phyloP scores from a whole-genome alignment of 2,329 filamentous ascomycete species.

The Colletotrichum abscissum region DNA sequence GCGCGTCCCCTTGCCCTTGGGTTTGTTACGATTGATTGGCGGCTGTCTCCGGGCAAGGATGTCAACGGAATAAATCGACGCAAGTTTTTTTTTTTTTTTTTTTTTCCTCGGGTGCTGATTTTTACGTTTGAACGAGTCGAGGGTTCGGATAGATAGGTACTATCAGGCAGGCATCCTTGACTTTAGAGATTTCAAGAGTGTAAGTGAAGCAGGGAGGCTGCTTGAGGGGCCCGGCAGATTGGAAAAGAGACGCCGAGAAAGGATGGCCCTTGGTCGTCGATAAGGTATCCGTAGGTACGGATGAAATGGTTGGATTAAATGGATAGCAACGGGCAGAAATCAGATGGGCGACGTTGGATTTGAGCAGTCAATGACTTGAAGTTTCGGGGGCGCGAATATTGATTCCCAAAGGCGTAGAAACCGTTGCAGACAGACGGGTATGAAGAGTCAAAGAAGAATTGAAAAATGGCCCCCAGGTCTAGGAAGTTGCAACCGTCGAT shows the following conservation, averaged over 20 bases:
- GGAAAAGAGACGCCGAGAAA: conserved; percentile 7
- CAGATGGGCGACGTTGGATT: neutral
- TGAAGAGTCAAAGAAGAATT: conserved; percentile 10
- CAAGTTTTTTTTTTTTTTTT: conserved; percentile 3
- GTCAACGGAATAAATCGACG: neutral
- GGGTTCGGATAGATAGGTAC: neutral
- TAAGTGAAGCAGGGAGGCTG: conserved; percentile 8
- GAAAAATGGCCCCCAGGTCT: conserved; percentile 5
- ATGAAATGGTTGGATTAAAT: neutral
- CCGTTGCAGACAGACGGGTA: neutral
- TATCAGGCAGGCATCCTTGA: neutral
- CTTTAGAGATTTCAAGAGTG: neutral
- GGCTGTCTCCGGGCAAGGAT: neutral
- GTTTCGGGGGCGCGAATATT: neutral
- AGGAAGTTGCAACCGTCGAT: neutral
- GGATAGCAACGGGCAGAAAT: neutral
- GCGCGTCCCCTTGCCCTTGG: neutral
- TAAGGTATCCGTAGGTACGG: neutral
- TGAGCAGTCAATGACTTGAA: neutral
- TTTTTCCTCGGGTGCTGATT: neutral
- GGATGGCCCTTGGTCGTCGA: conserved; percentile 10
- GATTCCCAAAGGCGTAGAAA: neutral
- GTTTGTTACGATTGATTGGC: neutral
- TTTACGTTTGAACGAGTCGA: neutral
- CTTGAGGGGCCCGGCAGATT: conserved; percentile 12